These are phyloP conservation scores for Mimosa bimucronata DNA, from an alignment of 306 rosid genomes.

Conservation along the genomic window DNA sequence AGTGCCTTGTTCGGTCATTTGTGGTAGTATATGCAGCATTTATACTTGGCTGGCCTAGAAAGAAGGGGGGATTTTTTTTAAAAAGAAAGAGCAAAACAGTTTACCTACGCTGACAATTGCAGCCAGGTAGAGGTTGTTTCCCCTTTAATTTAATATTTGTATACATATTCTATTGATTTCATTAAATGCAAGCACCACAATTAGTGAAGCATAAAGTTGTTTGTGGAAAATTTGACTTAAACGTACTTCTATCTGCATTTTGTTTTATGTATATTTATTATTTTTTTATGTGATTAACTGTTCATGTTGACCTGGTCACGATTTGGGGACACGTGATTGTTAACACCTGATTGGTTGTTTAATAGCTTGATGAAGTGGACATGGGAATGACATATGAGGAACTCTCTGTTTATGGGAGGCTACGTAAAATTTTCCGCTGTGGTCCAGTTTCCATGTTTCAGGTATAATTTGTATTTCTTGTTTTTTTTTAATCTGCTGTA, in stretches of 20 bases:
- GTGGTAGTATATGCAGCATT: neutral
- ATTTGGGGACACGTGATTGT: constrained; percentile 23
- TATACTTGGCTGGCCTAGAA: constrained; percentile 4
- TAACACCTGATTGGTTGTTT: constrained; percentile 36
- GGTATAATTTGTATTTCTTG: constrained; percentile 50
- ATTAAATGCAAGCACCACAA: constrained; percentile 4
- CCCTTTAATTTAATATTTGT: neutral
- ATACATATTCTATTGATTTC: constrained; percentile 9
- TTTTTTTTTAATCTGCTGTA: constrained; percentile 13
- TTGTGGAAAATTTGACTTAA: constrained; percentile 27
- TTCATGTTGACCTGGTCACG: constrained; percentile 13
- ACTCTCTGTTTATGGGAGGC: constrained; percentile 89
- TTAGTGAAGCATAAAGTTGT: constrained; percentile 23
- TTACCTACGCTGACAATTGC: neutral
- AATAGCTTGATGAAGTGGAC: constrained; percentile 93
- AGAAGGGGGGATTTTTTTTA: neutral
- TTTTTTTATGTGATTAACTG: neutral
- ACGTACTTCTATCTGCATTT: neutral
- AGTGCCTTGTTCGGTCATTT: constrained; percentile 22
- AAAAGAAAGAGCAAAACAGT: neutral
- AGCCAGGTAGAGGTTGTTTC: neutral
- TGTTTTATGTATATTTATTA: neutral
- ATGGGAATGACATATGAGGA: constrained; percentile 99
- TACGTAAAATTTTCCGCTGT: constrained; percentile 84
- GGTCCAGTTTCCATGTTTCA: constrained; percentile 96